Evolutionary conservation across 306 rosid species (phyloP).

Genomic region (Cucumis cinereus): DNA sequence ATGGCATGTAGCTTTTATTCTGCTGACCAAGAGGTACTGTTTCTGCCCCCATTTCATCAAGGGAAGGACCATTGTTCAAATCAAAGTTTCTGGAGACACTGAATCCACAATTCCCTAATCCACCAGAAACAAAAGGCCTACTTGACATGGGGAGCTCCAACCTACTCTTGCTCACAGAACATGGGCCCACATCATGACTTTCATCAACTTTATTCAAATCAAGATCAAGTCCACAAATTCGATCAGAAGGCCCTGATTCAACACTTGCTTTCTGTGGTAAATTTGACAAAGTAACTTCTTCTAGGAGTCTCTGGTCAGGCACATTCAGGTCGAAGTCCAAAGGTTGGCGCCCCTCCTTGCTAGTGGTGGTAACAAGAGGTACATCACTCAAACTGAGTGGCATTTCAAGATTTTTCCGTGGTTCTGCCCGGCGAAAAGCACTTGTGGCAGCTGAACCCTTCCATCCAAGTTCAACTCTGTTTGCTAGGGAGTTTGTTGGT

Average conservation of each 20-base stretch:
- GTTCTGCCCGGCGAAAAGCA: slow-evolving; percentile 95
- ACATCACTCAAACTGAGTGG: slow-evolving; percentile 22
- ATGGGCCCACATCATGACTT: slow-evolving; percentile 10
- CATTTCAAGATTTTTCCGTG: slow-evolving; percentile 49
- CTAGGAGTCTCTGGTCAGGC: slow-evolving; percentile 56
- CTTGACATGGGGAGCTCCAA: slow-evolving; percentile 39
- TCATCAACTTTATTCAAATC: slow-evolving; percentile 49
- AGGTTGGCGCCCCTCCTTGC: slow-evolving; percentile 47
- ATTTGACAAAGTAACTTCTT: slow-evolving; percentile 39
- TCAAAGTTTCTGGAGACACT: slow-evolving; percentile 70
- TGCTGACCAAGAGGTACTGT: slow-evolving; percentile 40
- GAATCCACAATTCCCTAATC: slow-evolving; percentile 43
- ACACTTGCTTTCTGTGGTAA: slow-evolving; percentile 12
- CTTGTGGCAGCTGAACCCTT: slow-evolving; percentile 97
- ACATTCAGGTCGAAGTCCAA: slow-evolving; percentile 84
- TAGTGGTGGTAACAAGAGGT: slow-evolving; percentile 19
- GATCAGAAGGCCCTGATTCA: slow-evolving; percentile 34
- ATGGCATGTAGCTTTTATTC: slow-evolving; percentile 30
- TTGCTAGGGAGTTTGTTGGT: slow-evolving; percentile 58
- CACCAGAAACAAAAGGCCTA: slow-evolving; percentile 47
- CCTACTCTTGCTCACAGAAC: slow-evolving; percentile 30
- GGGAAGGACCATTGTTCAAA: slow-evolving; percentile 85
- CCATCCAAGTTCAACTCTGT: slow-evolving; percentile 80
- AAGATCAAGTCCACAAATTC: slow-evolving; percentile 57
- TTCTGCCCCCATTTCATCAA: slow-evolving; percentile 58